Conservation (phyloP, 1,284 basidiomycete genomes). For the Trametes versicolor region DNA sequence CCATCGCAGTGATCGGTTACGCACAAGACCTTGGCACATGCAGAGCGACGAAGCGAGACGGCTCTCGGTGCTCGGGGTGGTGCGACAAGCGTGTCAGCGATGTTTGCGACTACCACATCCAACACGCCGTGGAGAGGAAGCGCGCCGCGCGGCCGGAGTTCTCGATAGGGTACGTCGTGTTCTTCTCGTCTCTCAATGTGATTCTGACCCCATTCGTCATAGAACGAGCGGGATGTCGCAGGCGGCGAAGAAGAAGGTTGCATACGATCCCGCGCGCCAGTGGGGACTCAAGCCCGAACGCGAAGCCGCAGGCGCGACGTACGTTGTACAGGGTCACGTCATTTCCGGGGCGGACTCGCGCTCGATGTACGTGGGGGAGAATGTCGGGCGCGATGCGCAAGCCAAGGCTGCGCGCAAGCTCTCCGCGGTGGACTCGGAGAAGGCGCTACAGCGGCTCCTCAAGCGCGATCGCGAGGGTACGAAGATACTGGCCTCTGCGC, state of each 20-base stretch:
- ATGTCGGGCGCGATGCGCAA: constrained; percentile 78
- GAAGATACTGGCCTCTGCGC: constrained; percentile 64
- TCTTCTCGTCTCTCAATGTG: background rate
- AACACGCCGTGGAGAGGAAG: constrained; percentile 79
- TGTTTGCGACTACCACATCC: constrained; percentile 91
- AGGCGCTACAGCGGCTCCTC: constrained; percentile 65
- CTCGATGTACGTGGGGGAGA: constrained; percentile 67
- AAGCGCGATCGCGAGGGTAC: constrained; percentile 71
- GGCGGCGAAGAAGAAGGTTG: constrained; percentile 57
- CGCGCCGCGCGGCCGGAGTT: constrained; percentile 86
- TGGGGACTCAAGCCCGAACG: constrained; percentile 75
- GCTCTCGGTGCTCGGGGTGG: constrained; percentile 86
- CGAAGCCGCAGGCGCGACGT: constrained; percentile 65
- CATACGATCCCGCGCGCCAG: constrained; percentile 73
- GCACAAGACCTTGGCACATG: constrained; percentile 89
- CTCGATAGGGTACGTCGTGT: constrained; percentile 65
- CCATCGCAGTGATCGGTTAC: constrained; percentile 88
- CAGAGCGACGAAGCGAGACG: constrained; percentile 79
- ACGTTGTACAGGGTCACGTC: constrained; percentile 82
- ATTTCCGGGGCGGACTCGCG: constrained; percentile 56
- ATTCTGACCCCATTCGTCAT: constrained; percentile 10
- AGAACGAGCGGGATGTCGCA: constrained; percentile 78
- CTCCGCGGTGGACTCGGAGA: constrained; percentile 68
- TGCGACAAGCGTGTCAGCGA: constrained; percentile 85
- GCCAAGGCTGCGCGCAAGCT: constrained; percentile 72